Percentiles rank a stretch among this genome's conserved stretches.
phyloP scores from a whole-genome alignment of 2,329 filamentous ascomycete species.

The Coleophoma cylindrospora region DNA sequence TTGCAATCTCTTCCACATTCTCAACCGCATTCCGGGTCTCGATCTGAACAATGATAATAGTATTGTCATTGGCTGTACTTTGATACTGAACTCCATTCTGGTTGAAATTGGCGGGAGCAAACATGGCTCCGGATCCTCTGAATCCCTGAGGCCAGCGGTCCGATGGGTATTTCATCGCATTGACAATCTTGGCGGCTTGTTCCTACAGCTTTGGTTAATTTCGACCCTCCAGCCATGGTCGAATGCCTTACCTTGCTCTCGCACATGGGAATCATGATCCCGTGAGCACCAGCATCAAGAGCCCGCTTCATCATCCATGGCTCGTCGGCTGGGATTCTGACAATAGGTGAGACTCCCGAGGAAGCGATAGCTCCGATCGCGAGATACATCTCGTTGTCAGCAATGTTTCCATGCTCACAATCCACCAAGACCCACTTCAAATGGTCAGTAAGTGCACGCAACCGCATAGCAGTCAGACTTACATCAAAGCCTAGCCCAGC shows the following conservation, averaged over 20 bases:
- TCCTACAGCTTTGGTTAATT: conserved; percentile 22
- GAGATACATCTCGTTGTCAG: conserved; percentile 48
- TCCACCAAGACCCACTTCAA: conserved; percentile 53
- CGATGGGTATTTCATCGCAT: conserved; percentile 44
- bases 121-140: conserved; percentile 47
- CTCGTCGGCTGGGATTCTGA: conserved; percentile 50
- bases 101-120: conserved; percentile 42
- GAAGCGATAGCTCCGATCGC: conserved; percentile 48
- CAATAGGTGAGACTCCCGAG: conserved; percentile 44
- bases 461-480: conserved; percentile 6
- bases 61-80: conserved; percentile 44
- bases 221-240: too few species aligned
- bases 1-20: conserved; percentile 52
- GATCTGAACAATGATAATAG: conserved; percentile 61
- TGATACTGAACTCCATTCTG: conserved; percentile 47
- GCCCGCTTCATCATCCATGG: conserved; percentile 50
- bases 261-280: conserved; percentile 37
- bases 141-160: conserved; percentile 34
- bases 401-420: conserved; percentile 49
- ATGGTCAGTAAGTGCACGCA: background rate
- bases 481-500: conserved; percentile 26
- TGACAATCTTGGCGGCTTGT: conserved; percentile 40
- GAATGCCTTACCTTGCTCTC: conserved; percentile 9
- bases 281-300: conserved; percentile 50
- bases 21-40: conserved; percentile 57